Conservation (phyloP, 2,329 filamentous ascomycete species). For the Colletotrichum caudatum region DNA sequence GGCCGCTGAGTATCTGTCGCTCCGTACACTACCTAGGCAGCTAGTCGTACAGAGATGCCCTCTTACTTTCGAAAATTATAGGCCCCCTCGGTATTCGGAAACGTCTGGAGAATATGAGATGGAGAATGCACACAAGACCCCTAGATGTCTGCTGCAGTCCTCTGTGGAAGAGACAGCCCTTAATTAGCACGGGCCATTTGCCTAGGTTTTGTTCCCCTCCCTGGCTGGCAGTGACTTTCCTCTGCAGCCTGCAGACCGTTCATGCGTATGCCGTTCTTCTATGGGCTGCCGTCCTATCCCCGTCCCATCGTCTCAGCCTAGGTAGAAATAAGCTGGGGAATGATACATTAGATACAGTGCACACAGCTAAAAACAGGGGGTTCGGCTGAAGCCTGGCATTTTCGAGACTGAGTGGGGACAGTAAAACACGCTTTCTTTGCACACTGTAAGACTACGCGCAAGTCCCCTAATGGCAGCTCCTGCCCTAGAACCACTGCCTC, state of each 20-base stretch:
- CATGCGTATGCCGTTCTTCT: conserved; percentile 8
- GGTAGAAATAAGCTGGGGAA: neutral
- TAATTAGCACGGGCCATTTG: neutral
- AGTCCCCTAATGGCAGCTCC: neutral
- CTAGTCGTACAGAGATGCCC: too few relatives aligned
- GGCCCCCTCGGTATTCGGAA: neutral
- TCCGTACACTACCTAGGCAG: too few relatives aligned
- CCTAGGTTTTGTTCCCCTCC: neutral
- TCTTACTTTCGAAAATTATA: neutral
- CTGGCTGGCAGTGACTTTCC: neutral
- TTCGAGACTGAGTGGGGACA: conserved; percentile 17
- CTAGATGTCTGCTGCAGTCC: neutral
- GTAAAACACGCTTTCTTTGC: conserved; percentile 14
- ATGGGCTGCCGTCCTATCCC: conserved; percentile 18
- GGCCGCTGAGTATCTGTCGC: neutral
- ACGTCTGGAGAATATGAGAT: neutral
- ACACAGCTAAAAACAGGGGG: conserved; percentile 4
- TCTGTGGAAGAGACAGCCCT: neutral
- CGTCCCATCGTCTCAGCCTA: conserved; percentile 7
- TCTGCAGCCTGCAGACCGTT: neutral
- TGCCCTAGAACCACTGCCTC: neutral
- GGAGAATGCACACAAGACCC: neutral
- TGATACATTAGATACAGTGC: neutral
- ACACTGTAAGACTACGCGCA: conserved; percentile 7
- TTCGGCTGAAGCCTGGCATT: conserved; percentile 10